Conservation (phyloP, 768 basidiomycete genomes). For the Leccinum obscurum region DNA sequence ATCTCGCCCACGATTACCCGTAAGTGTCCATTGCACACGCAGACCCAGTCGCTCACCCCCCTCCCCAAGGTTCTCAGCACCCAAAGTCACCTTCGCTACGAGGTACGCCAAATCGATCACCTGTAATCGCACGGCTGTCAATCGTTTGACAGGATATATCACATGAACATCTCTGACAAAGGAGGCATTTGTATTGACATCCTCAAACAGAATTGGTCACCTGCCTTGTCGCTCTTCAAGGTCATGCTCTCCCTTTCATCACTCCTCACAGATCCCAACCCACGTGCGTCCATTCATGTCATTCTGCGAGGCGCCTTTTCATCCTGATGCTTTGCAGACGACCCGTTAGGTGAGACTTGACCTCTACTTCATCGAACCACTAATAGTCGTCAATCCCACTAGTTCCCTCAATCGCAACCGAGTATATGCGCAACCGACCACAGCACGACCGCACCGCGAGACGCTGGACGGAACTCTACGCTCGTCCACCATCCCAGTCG, state of each 20-base stretch:
- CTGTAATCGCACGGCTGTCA: neutral
- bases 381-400: constrained; percentile 6
- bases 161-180: constrained; percentile 84
- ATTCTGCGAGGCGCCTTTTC: neutral
- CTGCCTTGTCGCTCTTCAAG: constrained; percentile 91
- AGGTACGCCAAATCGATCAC: constrained; percentile 42
- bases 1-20: constrained; percentile 77
- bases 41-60: constrained; percentile 4
- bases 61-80: constrained; percentile 67
- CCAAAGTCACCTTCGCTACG: constrained; percentile 73
- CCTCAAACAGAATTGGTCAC: constrained; percentile 92
- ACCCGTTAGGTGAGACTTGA: constrained; percentile 58
- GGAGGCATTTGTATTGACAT: constrained; percentile 88
- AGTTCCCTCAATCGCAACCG: constrained; percentile 74
- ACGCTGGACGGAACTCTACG: constrained; percentile 75
- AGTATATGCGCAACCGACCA: constrained; percentile 63
- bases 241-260: constrained; percentile 93
- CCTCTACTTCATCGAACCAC: neutral
- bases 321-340: constrained; percentile 44
- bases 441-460: constrained; percentile 77
- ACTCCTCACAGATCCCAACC: constrained; percentile 92
- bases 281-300: constrained; percentile 52
- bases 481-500: constrained; percentile 42
- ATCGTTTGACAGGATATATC: constrained; percentile 64
- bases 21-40: constrained; percentile 28